Base-by-base conservation (phyloP, 2,329 filamentous ascomycete genomes). In the Alternaria alternata region DNA sequence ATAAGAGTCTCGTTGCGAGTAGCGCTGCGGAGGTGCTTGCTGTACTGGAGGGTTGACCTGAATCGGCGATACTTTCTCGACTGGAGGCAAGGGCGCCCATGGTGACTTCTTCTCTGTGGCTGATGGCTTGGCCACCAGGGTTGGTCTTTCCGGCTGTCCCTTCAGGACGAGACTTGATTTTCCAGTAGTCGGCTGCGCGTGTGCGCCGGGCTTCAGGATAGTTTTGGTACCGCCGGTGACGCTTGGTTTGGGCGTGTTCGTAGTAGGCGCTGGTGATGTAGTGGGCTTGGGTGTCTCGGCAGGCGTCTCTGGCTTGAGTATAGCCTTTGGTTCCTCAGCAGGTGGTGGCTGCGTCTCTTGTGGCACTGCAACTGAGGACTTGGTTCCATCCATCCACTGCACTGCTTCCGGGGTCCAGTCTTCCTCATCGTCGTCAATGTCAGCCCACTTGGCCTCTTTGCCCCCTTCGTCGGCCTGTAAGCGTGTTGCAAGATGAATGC, bases 341-440 rank as follows among this genome's bases (percentile, higher is more conserved):
- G 77, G 72, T 20, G 73, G 70, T n/a, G 67, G 63, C 48, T 74
- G 68, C 24, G 73, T 71, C 51, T 83, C 81, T 47, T 84, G 42
- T 24, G 42, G 81, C 62, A 88, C 86, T 16, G 90, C 87, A 16
- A 94, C 83, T 6, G 89, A 91, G 34, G 91, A 91, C 78, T 94
- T 94, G 49, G 92, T 95, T 54, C 92, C 92, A 77, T 96, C 92
- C 73, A 91, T 91, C 92, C 92, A 96, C 60, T 91, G 91, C 66
- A 95, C 93, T 53, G 90, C 88, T 65, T 95, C 91, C 2, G 92
- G 92, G 14, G 89, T 90, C 91, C 92, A 94, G 72, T 94, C 91
- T 38, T 95, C 92, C 71, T 94, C 91, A 65, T 95, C 92, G 59
- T 95, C 92, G 62, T 95, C 92, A 61, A 94, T 94, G 73, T 96